A percentile compares a stretch with the other conserved stretches of the same genome.
Evolutionary conservation across 1,139 yeast genomes (phyloP).

Genomic region (Casaregolazyma suthepensis): DNA sequence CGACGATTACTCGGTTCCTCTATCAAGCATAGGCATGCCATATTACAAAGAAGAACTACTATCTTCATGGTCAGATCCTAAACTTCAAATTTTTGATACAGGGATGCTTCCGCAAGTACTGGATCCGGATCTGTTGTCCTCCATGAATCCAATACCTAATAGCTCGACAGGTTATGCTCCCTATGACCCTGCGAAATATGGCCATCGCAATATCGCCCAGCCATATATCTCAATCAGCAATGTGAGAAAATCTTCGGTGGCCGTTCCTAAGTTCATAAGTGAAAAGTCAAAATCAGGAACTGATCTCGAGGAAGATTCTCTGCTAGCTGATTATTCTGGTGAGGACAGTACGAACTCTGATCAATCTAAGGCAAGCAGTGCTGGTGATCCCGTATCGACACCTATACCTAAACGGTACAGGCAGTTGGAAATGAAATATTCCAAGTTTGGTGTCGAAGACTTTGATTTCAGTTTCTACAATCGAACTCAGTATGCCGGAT

Average conservation of each 20-base stretch:
- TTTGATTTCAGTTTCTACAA: conserved; percentile 87
- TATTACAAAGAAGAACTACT: conserved; percentile 71
- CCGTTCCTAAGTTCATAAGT: conserved; percentile 65
- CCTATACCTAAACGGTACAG: conserved; percentile 65
- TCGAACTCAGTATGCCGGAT: conserved; percentile 68
- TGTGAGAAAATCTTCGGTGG: conserved; percentile 30
- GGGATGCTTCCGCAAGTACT: conserved; percentile 33
- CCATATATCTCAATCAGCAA: conserved; percentile 43
- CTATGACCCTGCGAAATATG: conserved; percentile 46
- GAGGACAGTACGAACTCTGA: conserved; percentile 18
- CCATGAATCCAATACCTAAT: conserved; percentile 21
- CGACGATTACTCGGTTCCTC: conserved; percentile 45
- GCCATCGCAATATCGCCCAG: conserved; percentile 30
- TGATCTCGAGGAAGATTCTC: conserved; percentile 20
- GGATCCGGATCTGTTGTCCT: conserved; percentile 28
- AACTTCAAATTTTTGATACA: conserved; percentile 21
- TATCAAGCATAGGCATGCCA: conserved; percentile 78
- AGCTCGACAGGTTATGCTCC: conserved; percentile 35
- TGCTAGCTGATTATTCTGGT: conserved; percentile 20
- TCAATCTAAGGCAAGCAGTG: conserved; percentile 2
- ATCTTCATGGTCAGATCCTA: conserved; percentile 56
- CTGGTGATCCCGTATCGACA: not conserved
- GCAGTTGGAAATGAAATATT: conserved; percentile 71
- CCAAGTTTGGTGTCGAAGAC: conserved; percentile 89
- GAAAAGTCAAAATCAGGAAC: conserved; percentile 42